Base-by-base conservation (phyloP, 257 asterid genomes). In the Prunella vulgaris region DNA sequence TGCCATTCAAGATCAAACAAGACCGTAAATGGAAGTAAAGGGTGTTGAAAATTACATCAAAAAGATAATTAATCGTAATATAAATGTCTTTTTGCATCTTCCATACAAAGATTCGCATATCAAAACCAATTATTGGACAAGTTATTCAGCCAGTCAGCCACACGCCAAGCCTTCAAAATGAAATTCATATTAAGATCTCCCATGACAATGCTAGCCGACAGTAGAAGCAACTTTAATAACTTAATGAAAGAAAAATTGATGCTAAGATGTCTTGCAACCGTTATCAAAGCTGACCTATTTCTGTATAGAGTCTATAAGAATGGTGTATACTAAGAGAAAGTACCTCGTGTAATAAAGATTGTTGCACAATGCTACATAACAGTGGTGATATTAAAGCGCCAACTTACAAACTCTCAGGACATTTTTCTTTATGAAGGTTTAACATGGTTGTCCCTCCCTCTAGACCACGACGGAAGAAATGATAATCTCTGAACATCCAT, bases 1-100 rank as follows among this genome's bases (percentile, higher is more conserved):
- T 68, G 25, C 24, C 37, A 32, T 65, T 69, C 52, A 40, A 33
- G 58, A 69, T 70, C 64, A 70, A 51, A 49, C 58, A 57, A 22
- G 56, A 56, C 30, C 54, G 27, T 13, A 12, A 17, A 25, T 54
- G 67, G 64, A 74, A 52, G 52, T 9, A 30, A 64, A 69, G 20
- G 17, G 60, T 48, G 20, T 42, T 21, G 14, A 15, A 61, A 25
- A n/a, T 53, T 37, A 15, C 28, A 20, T 24, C 54, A 73, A 54
- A 57, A 46, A 57, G 30, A 27, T 12, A 54, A 27, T 58, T 3
- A 70, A 18, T 18, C 62, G 22, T 63, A 22, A 21, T 22, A 21
- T 10, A 54, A 60, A 10, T 8, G 51, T 13, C 15, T 42, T 42
- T 13, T 38, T 38, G 46, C 46, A 38, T 9, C 2, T 35, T 35